phyloP scores from a whole-genome alignment of 805 yeast species.

The Wickerhamiella kazuoi region DNA sequence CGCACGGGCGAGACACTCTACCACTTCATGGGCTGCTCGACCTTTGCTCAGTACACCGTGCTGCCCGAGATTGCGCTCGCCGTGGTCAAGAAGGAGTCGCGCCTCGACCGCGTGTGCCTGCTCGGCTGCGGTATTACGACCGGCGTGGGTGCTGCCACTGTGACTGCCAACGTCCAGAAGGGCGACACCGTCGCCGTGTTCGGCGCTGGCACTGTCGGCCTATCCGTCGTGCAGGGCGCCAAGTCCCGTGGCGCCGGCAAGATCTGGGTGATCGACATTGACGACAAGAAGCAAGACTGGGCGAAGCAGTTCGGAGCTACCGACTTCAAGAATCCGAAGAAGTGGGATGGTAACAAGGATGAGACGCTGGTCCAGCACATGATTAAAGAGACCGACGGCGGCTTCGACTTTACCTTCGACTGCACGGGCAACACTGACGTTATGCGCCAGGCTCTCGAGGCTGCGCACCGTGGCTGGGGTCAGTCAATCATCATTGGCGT shows the following conservation, averaged over 20 bases:
- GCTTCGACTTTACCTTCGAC: conserved; percentile 89
- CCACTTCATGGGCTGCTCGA: conserved; percentile 97
- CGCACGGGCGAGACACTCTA: conserved; percentile 50
- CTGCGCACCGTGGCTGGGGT: conserved; percentile 99
- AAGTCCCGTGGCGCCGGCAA: conserved; percentile 62
- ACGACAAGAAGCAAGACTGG: conserved; percentile 71
- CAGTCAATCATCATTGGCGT: conserved; percentile 89
- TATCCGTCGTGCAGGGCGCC: conserved; percentile 94
- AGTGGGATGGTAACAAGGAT: conserved; percentile 57
- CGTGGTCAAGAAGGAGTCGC: conserved; percentile 71
- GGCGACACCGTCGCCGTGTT: conserved; percentile 93
- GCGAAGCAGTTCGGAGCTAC: conserved; percentile 86
- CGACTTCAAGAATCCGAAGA: conserved; percentile 74
- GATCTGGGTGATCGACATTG: conserved; percentile 69
- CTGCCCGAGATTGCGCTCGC: conserved; percentile 95
- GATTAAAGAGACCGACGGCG: conserved; percentile 88
- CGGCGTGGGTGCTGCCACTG: conserved; percentile 93
- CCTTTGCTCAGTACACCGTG: conserved; percentile 93
- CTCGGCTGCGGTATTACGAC: conserved; percentile 98
- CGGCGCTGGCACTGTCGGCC: conserved; percentile 96
- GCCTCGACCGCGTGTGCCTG: conserved; percentile 72
- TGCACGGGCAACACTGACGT: conserved; percentile 93
- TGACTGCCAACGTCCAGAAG: conserved; percentile 74
- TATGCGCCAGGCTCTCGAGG: conserved; percentile 92
- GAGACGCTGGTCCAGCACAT: conserved; percentile 33